Percentiles rank a stretch among this genome's conserved stretches.
Conservation (phyloP, 139 green algal species). For the Eudorina sp. region DNA sequence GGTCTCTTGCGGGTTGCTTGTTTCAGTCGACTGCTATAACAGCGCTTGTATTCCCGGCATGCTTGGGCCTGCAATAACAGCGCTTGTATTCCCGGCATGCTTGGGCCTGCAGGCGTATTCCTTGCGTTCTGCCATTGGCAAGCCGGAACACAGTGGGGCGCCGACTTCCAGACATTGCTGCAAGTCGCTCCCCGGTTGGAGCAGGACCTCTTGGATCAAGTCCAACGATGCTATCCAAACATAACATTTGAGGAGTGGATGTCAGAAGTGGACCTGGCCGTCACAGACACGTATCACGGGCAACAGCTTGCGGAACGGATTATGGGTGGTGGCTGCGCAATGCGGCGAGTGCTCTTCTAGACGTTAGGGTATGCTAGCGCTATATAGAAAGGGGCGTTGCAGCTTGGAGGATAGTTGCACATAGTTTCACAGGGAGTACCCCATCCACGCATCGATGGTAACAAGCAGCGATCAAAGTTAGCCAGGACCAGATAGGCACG, state of each 20-base stretch:
- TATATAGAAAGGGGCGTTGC: too few relatives aligned
- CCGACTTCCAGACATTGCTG: background rate
- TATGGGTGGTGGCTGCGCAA: background rate
- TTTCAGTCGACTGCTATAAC: too few relatives aligned
- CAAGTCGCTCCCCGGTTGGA: background rate
- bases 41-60: too few relatives aligned
- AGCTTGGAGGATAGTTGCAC: background rate
- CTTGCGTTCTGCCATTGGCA: slow-evolving; percentile 41
- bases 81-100: too few relatives aligned
- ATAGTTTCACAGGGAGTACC: background rate
- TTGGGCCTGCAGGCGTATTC: slow-evolving; percentile 24
- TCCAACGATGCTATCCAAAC: background rate
- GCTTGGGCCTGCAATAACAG: too few relatives aligned
- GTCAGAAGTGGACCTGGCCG: background rate
- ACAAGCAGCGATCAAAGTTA: too few relatives aligned
- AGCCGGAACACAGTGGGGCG: background rate
- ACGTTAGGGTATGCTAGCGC: too few relatives aligned
- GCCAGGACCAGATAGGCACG: too few relatives aligned
- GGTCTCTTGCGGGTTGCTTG: too few relatives aligned
- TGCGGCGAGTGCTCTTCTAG: slow-evolving; percentile 30
- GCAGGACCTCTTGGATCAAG: slow-evolving; percentile 25
- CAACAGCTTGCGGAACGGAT: slow-evolving; percentile 27
- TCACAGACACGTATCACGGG: background rate
- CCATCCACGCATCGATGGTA: background rate
- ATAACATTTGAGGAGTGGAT: slow-evolving; percentile 24